These are phyloP conservation scores for Aureobasidium namibiae DNA, from an alignment of 2,329 filamentous ascomycete species.

Conservation along the genomic window DNA sequence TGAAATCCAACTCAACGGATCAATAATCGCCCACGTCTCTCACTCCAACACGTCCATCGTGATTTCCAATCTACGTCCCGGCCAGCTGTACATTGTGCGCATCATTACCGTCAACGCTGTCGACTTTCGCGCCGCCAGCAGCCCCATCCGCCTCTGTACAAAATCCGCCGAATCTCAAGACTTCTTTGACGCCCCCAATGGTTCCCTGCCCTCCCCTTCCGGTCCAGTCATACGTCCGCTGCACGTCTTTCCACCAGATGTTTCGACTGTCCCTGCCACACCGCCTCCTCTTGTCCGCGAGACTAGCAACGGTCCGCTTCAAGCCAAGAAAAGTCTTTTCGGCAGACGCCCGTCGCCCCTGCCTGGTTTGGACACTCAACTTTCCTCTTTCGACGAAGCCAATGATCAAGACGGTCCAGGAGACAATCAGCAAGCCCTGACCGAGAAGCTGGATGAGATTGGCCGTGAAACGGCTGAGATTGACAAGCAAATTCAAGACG, in stretches of 20 bases:
- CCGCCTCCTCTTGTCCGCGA: slow-evolving; percentile 59
- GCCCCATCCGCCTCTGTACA: slow-evolving; percentile 76
- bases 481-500: slow-evolving; percentile 57
- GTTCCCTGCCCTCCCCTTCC: slow-evolving; percentile 18
- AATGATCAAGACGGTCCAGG: slow-evolving; percentile 47
- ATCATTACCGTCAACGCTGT: slow-evolving; percentile 86
- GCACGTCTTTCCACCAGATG: slow-evolving; percentile 13
- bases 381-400: slow-evolving; percentile 28
- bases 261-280: slow-evolving; percentile 18
- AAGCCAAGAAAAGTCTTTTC: slow-evolving; percentile 57
- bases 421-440: slow-evolving; percentile 67
- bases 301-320: slow-evolving; percentile 46
- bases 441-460: slow-evolving; percentile 69
- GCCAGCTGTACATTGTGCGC: slow-evolving; percentile 86
- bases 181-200: slow-evolving; percentile 43
- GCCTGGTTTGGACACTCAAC: slow-evolving; percentile 26
- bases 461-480: slow-evolving; percentile 78
- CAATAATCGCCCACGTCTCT: slow-evolving; percentile 71
- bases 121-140: slow-evolving; percentile 86
- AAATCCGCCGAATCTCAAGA: slow-evolving; percentile 35
- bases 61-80: slow-evolving; percentile 77
- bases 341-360: slow-evolving; percentile 65
- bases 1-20: slow-evolving; percentile 83
- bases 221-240: slow-evolving; percentile 14
- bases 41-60: slow-evolving; percentile 80